A percentile compares a stretch with the other conserved stretches of the same genome.
These are phyloP conservation scores for Aspergillus brasiliensis DNA, from an alignment of 2,329 filamentous ascomycete genomes.

Conservation along the genomic window DNA sequence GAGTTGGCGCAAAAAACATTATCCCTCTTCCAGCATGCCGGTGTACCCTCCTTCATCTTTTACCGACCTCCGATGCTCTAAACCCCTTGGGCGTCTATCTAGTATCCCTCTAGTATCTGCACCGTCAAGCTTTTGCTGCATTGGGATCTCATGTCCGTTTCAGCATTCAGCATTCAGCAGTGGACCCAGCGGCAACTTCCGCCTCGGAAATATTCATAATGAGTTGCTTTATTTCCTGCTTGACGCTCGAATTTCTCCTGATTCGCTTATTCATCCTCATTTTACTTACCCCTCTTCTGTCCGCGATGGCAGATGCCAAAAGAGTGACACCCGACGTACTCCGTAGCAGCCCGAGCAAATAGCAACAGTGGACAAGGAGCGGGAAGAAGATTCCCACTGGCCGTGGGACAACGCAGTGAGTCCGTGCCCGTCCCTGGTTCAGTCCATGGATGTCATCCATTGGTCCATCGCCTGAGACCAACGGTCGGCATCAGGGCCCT, in stretches of 20 bases:
- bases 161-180: not conserved
- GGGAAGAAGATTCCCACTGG: not conserved
- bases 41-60: not conserved
- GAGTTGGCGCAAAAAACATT: not conserved
- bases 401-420: not conserved
- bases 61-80: too few relatives aligned
- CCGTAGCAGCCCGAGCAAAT: not conserved
- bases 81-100: too few relatives aligned
- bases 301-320: not conserved
- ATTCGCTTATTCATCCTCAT: too few relatives aligned
- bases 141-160: not conserved
- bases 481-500: constrained; percentile 1
- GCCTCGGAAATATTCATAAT: not conserved
- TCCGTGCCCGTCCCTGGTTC: constrained; percentile 3
- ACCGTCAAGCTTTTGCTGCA: not conserved
- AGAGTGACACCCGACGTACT: not conserved
- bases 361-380: not conserved
- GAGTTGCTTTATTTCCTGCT: not conserved
- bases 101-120: too few relatives aligned
- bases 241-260: not conserved
- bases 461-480: not conserved
- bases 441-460: not conserved
- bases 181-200: not conserved
- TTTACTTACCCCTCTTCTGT: not conserved
- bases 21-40: not conserved